These are phyloP conservation scores for Wickerhamiella bombiphila DNA, from an alignment of 805 yeast genomes.

Conservation along the genomic window DNA sequence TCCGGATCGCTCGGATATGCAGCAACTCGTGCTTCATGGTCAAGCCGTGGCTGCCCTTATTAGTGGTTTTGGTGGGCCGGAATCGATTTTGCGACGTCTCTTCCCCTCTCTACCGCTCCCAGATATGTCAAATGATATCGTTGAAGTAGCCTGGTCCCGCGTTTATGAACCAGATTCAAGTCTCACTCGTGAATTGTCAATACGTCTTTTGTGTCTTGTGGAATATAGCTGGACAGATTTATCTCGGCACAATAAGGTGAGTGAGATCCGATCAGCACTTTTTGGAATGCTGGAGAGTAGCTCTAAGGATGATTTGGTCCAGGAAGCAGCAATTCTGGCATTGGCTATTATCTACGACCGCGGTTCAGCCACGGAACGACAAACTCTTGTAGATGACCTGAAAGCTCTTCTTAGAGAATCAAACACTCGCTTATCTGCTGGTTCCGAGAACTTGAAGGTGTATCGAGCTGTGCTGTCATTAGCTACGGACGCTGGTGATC, in stretches of 20 bases:
- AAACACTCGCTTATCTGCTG: conserved; percentile 44
- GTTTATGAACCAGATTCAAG: neutral
- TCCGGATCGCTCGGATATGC: no score
- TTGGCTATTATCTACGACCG: conserved; percentile 65
- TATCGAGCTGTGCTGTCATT: conserved; percentile 76
- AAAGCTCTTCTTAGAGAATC: no score
- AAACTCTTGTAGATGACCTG: neutral
- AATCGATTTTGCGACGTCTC: conserved; percentile 23
- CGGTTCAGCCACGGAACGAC: conserved; percentile 32
- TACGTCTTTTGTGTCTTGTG: conserved; percentile 70
- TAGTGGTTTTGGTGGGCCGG: conserved; percentile 36
- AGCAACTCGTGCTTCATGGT: no score
- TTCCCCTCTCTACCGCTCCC: neutral
- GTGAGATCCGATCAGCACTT: conserved; percentile 49
- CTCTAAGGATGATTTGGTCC: conserved; percentile 81
- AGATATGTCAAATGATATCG: neutral
- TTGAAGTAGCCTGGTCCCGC: neutral
- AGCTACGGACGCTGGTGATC: conserved; percentile 93
- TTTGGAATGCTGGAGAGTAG: conserved; percentile 65
- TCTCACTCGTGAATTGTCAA: conserved; percentile 47
- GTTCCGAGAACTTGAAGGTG: no score
- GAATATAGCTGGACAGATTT: conserved; percentile 54
- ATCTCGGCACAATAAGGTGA: conserved; percentile 30
- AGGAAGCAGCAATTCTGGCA: conserved; percentile 86
- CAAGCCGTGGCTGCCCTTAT: conserved; percentile 60